phyloP scores from a whole-genome alignment of 1,139 yeast genomes.

The Pichia sp. region DNA sequence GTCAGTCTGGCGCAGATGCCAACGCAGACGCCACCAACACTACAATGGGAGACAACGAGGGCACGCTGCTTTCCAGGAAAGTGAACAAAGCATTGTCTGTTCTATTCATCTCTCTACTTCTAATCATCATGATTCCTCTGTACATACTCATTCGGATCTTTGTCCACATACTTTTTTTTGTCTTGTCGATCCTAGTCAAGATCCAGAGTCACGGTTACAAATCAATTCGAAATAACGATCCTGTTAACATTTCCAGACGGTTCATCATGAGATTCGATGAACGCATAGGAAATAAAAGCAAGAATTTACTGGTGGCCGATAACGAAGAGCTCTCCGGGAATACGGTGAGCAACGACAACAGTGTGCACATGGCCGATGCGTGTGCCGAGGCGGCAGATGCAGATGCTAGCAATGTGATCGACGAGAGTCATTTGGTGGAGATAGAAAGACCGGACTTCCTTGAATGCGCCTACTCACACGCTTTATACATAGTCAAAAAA shows the following conservation, averaged over 20 bases:
- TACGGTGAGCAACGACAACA: not conserved
- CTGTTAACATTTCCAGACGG: constrained; percentile 31
- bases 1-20: not conserved
- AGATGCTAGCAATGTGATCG: not conserved
- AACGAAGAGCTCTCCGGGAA: not conserved
- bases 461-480: constrained; percentile 75
- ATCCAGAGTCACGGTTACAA: constrained; percentile 22
- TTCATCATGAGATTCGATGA: constrained; percentile 32
- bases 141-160: constrained; percentile 23
- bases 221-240: constrained; percentile 25
- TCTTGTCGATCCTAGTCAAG: constrained; percentile 24
- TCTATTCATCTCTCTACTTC: not conserved
- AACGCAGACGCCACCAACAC: not conserved
- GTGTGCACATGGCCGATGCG: not conserved
- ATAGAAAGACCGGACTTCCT: constrained; percentile 41
- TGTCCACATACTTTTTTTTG: constrained; percentile 20
- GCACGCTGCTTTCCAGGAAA: not conserved
- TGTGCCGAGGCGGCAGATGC: not conserved
- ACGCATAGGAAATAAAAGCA: constrained; percentile 25
- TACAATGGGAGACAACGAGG: not conserved
- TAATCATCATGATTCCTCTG: constrained; percentile 20
- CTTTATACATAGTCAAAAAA: constrained; percentile 61
- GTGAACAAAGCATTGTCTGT: not conserved
- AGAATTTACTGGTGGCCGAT: constrained; percentile 3
- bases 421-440: constrained; percentile 17